Conservation (phyloP, 2,329 filamentous ascomycete genomes). For the Rutstroemia sp. region DNA sequence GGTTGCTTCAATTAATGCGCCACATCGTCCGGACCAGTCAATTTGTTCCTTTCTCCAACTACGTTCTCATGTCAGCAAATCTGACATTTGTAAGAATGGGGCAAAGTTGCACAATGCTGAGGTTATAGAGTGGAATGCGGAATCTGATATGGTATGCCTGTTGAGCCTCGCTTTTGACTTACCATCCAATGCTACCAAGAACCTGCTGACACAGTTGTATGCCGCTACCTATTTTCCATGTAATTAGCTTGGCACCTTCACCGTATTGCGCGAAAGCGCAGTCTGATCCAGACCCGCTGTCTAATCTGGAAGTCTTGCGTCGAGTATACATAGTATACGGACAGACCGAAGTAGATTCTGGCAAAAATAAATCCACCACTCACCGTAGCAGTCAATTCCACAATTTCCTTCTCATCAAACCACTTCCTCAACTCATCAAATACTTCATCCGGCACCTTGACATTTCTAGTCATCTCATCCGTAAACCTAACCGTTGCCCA, state of each 20-base stretch:
- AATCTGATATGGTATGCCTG: background rate
- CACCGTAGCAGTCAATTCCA: conserved; percentile 69
- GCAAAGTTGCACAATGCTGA: background rate
- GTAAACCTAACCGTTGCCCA: conserved; percentile 66
- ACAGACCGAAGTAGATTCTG: too few relatives aligned
- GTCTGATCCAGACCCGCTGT: too few relatives aligned
- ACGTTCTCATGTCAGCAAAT: background rate
- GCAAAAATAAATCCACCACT: conserved; percentile 10
- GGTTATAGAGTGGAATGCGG: conserved; percentile 2
- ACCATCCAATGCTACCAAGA: conserved; percentile 76
- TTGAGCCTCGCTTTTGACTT: conserved; percentile 27
- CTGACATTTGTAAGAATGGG: too few relatives aligned
- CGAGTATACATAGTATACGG: too few relatives aligned
- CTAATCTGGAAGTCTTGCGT: background rate
- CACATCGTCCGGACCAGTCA: conserved; percentile 14
- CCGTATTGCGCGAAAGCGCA: background rate
- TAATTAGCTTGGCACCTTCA: background rate
- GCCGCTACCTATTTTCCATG: conserved; percentile 45
- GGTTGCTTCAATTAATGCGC: background rate
- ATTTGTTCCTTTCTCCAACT: conserved; percentile 28
- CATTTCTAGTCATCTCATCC: conserved; percentile 75
- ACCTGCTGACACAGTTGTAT: conserved; percentile 81
- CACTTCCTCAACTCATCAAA: conserved; percentile 54
- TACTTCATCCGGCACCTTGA: conserved; percentile 60
- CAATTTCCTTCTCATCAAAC: conserved; percentile 65